Conservation (phyloP, 495 filamentous ascomycete species). For the Penicillium psychrofluorescens region DNA sequence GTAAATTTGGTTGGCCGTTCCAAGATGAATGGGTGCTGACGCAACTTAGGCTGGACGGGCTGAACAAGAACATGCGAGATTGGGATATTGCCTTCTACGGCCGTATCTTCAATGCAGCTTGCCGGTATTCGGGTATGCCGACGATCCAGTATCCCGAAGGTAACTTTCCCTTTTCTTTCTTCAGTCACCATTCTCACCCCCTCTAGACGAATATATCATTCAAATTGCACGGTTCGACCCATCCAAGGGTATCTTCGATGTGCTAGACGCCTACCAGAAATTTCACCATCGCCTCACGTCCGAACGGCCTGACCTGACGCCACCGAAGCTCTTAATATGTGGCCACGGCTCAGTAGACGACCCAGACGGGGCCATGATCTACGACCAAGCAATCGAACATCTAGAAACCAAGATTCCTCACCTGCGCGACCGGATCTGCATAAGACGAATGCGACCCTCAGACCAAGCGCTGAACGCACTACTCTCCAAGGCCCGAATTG, state of each 20-base stretch:
- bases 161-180: conserved; percentile 1
- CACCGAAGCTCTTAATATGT: conserved; percentile 69
- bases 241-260: conserved; percentile 76
- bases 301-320: conserved; percentile 29
- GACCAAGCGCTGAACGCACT: conserved; percentile 79
- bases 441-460: conserved; percentile 69
- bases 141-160: conserved; percentile 62
- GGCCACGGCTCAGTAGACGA: conserved; percentile 85
- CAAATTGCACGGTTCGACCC: conserved; percentile 87
- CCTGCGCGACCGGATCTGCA: conserved; percentile 53
- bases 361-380: conserved; percentile 68
- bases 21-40: no score
- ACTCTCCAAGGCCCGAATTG: conserved; percentile 65
- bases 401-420: conserved; percentile 50
- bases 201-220: conserved; percentile 62
- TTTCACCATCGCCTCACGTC: conserved; percentile 54
- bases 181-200: no score
- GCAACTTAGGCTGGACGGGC: conserved; percentile 60
- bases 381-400: conserved; percentile 60
- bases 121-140: conserved; percentile 47
- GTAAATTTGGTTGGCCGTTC: conserved; percentile 16
- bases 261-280: conserved; percentile 69
- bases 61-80: conserved; percentile 71
- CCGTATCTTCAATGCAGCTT: conserved; percentile 62
- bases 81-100: conserved; percentile 75